Conservation (phyloP, 352 stramenopile genomes). For the Halophytophthora batemanensis region DNA sequence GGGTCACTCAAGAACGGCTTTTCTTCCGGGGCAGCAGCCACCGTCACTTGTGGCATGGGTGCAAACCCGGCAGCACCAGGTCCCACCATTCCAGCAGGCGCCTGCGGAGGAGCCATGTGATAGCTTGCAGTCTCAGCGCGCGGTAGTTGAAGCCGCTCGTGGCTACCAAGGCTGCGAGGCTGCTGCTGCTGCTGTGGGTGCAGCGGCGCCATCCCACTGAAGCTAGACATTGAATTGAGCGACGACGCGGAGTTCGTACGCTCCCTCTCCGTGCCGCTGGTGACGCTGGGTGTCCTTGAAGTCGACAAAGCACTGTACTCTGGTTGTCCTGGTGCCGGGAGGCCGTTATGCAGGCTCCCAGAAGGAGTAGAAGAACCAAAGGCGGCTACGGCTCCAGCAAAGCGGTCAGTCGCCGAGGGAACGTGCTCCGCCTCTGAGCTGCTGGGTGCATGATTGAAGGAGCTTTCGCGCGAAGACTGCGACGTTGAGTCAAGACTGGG, state of each 20-base stretch:
- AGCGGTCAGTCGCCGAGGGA: not conserved
- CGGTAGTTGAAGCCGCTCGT: constrained; percentile 20
- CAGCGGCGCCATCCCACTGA: constrained; percentile 21
- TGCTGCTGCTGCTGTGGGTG: constrained; percentile 13
- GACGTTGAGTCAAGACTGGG: constrained; percentile 25
- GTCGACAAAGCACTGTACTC: constrained; percentile 17
- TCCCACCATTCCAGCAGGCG: constrained; percentile 15
- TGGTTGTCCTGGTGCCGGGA: constrained; percentile 14
- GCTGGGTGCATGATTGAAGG: constrained; percentile 17
- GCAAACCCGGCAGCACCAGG: constrained; percentile 20
- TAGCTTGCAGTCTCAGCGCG: constrained; percentile 15
- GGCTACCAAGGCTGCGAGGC: constrained; percentile 21
- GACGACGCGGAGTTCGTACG: constrained; percentile 40
- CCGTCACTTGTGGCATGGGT: not conserved
- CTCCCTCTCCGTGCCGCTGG: constrained; percentile 14
- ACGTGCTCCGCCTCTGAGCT: constrained; percentile 5
- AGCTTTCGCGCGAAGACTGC: constrained; percentile 16
- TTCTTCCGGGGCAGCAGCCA: constrained; percentile 1
- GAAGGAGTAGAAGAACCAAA: constrained; percentile 5
- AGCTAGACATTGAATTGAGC: constrained; percentile 42
- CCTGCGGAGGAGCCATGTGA: constrained; percentile 8
- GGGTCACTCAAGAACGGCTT: constrained; percentile 64
- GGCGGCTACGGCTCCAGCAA: constrained; percentile 4
- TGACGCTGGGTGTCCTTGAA: constrained; percentile 8
- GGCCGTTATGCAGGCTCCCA: constrained; percentile 13